Evolutionary conservation across 495 filamentous ascomycete genomes (phyloP).

Genomic region (Penicillium angulare): DNA sequence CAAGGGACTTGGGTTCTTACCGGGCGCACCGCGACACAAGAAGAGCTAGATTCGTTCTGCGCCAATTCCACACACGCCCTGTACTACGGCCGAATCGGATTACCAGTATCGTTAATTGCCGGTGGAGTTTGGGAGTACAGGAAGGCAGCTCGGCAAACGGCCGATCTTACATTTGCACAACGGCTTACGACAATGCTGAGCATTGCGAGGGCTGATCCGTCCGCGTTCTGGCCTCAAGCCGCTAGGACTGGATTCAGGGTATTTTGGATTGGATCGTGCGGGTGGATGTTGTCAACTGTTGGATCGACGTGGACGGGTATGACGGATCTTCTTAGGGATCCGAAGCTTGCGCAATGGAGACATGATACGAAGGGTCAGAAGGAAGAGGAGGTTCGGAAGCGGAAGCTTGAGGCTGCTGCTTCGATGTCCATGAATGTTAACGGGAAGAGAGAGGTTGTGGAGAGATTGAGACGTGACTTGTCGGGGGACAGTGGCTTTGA

Average conservation of each 20-base stretch:
- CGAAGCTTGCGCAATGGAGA: constrained; percentile 25
- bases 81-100: constrained; percentile 20
- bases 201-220: no score
- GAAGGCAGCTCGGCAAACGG: constrained; percentile 3
- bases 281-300: constrained; percentile 4
- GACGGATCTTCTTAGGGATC: constrained; percentile 18
- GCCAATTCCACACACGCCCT: constrained; percentile 16
- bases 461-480: no score
- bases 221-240: not conserved
- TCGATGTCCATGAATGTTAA: no score
- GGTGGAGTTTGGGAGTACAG: constrained; percentile 10
- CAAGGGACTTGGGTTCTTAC: constrained; percentile 18
- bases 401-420: constrained; percentile 20
- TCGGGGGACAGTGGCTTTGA: no score
- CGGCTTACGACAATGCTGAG: no score
- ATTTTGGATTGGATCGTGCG: constrained; percentile 17
- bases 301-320: constrained; percentile 14
- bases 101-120: constrained; percentile 15
- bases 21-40: constrained; percentile 30
- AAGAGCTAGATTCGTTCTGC: constrained; percentile 37
- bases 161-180: constrained; percentile 9
- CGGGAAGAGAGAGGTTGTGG: no score
- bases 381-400: constrained; percentile 22
- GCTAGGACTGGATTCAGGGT: constrained; percentile 14
- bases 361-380: constrained; percentile 18